Base-by-base conservation (phyloP, 1,284 basidiomycete species). In the Trametes polyzona region DNA sequence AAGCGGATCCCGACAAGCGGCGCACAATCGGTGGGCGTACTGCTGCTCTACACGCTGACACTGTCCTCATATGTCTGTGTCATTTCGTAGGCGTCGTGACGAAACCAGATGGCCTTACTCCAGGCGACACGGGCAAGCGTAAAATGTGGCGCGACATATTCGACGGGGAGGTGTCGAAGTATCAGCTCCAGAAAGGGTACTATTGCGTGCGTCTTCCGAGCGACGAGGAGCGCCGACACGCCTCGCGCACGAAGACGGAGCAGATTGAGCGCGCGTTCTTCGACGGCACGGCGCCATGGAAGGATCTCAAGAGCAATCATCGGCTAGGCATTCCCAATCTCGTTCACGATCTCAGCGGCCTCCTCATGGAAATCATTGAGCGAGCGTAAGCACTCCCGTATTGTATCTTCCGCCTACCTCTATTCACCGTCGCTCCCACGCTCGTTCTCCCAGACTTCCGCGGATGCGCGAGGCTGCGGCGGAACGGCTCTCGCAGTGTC, bases 151-250 rank as follows among this genome's bases (percentile, higher is more conserved):
- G 72, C 19, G 73, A 76, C 1, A 71, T 84, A 5, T 69, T 87
- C 16, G 74, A 80, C 57, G 80, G 81, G 17, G 64, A 61, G 2
- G 21, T 23, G 10, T n/a, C 47, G 5, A 41, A 47, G 17, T 69
- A 84, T 55, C 50, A 16, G 1, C 72, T 86, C 16, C 74, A 65
- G 16, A 82, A 82, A 35, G 87, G 87, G 0, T 88, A 87, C 59
- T 87, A 82, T 56, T 85, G 82, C 32, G 83, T 86, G 33, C 81
- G 81, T 36, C 79, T 86, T 3, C 80, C 84, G 0, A 77, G 84
- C 42, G 85, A 87, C 62, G 70, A 65, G 0, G 79, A 85, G 57
- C 78, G 86, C 1, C 63, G 64, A 12, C 60, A 64, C 7, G 64
- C 77, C 8, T 69, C 77, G 0, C 71, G 73, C 11, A 50, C 63